Percentiles rank a stretch among this genome's conserved stretches.
These are phyloP conservation scores for Urtica urens DNA, from an alignment of 306 rosid genomes.

Conservation along the genomic window DNA sequence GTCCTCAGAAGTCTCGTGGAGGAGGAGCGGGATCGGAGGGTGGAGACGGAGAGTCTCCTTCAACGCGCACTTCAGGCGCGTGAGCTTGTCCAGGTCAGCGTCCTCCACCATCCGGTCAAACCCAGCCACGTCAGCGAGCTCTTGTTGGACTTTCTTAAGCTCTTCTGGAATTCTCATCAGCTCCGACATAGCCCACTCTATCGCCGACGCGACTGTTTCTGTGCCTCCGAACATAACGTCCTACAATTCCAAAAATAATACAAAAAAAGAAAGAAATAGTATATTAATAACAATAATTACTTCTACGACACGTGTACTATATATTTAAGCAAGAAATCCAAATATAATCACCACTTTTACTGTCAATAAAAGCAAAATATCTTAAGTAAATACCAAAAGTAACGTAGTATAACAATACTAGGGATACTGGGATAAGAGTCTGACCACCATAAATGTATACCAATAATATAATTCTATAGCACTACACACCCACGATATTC, in stretches of 20 bases:
- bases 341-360: too few species aligned
- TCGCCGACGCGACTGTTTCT: constrained; percentile 86
- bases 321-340: too few species aligned
- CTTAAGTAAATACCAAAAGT: too few species aligned
- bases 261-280: neutral
- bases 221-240: constrained; percentile 98
- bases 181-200: constrained; percentile 84
- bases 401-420: too few species aligned
- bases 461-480: too few species aligned
- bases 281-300: too few species aligned
- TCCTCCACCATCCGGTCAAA: constrained; percentile 54
- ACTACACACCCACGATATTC: too few species aligned
- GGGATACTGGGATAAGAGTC: too few species aligned
- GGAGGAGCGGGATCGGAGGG: constrained; percentile 89
- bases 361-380: too few species aligned
- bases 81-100: constrained; percentile 55
- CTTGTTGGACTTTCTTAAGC: constrained; percentile 41
- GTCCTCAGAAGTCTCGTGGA: constrained; percentile 80
- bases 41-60: constrained; percentile 79
- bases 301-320: too few species aligned
- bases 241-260: constrained; percentile 16
- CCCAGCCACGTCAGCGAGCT: constrained; percentile 54
- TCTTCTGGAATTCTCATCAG: constrained; percentile 63
- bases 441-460: too few species aligned
- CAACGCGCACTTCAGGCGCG: constrained; percentile 35